Base-by-base conservation (phyloP, 129 eudicot species). In the Pittosporum tobira region DNA sequence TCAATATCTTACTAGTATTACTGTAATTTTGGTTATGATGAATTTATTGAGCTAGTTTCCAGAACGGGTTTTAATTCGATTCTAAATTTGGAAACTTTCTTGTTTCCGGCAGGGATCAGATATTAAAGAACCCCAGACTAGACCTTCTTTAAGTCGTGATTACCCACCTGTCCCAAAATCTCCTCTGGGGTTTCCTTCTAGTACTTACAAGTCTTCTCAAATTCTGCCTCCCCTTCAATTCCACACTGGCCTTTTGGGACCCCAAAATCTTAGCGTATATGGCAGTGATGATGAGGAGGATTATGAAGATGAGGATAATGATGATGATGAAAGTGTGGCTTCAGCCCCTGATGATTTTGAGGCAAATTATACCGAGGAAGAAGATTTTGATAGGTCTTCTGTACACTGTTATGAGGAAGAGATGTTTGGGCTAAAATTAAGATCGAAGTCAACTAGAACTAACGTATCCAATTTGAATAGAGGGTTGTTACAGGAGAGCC, bases 151-250 rank as follows among this genome's bases (percentile, higher is more conserved):
- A 48, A 31, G 72, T 67, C 66, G 65, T 9, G 83, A 73, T 43
- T 81, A 76, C 67, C 73, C 61, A 22, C n/a, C n/a, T n/a, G 25
- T 82, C 50, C 96, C 91, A 0, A 72, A 80, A 65, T 84, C 96
- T 6, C 96, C 96, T 25, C 57, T 81, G 48, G 74, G 75, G 1
- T 88, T 67, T 47, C 62, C 57, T 61, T 51, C 84, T 3, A 31
- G 73, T 68, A 65, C 69, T 68, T 80, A 51, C 51, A 73, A 62
- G 18, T 65, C 87, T 8, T 63, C 88, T 30, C 70, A 76, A 75
- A 44, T 70, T 45, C 69, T 88, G 63, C 96, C 96, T 31, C 94
- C 96, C 8, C 67, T 88, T 40, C 81, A 88, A 45, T 88, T 88
- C 64, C 93, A 88, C 66, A 76, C 91, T 18, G 73, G 91, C 54